phyloP scores from a whole-genome alignment of 441 rosid species.

The Jatropha multifida region DNA sequence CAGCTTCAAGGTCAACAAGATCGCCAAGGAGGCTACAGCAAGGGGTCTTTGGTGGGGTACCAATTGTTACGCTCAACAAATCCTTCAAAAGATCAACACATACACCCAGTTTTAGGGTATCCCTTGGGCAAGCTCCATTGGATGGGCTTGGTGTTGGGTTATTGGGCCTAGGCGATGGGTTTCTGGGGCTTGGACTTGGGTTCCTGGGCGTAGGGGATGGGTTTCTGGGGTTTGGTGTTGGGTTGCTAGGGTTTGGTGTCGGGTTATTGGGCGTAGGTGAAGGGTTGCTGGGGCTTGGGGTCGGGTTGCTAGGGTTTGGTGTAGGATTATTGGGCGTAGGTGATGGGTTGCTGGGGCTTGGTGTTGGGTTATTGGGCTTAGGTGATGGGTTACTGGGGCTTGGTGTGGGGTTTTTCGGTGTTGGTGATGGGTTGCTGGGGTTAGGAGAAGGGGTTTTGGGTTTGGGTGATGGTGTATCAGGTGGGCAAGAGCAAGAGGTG shows the following conservation, averaged over 20 bases:
- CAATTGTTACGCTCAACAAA: not conserved
- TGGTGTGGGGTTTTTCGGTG: not conserved
- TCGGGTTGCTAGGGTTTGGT: not conserved
- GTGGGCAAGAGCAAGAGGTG: not conserved
- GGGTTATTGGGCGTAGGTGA: not conserved
- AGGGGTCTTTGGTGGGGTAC: not conserved
- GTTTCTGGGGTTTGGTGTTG: not conserved
- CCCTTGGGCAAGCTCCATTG: not conserved
- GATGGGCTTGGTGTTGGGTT: not conserved
- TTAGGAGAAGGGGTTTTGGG: not conserved
- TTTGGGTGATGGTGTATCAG: not conserved
- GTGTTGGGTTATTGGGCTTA: constrained; percentile 11
- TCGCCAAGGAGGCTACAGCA: not conserved
- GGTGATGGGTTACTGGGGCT: not conserved
- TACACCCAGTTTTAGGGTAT: not conserved
- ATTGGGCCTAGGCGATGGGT: not conserved
- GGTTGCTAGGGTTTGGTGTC: not conserved
- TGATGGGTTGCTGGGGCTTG: not conserved
- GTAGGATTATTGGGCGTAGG: not conserved
- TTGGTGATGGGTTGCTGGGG: not conserved
- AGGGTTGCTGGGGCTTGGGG: not conserved
- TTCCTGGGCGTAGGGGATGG: not conserved
- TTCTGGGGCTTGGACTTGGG: not conserved
- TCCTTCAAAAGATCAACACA: not conserved
- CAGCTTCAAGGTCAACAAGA: constrained; percentile 4